Base-by-base conservation (phyloP, 1,284 basidiomycete species). In the Irpex sp. region DNA sequence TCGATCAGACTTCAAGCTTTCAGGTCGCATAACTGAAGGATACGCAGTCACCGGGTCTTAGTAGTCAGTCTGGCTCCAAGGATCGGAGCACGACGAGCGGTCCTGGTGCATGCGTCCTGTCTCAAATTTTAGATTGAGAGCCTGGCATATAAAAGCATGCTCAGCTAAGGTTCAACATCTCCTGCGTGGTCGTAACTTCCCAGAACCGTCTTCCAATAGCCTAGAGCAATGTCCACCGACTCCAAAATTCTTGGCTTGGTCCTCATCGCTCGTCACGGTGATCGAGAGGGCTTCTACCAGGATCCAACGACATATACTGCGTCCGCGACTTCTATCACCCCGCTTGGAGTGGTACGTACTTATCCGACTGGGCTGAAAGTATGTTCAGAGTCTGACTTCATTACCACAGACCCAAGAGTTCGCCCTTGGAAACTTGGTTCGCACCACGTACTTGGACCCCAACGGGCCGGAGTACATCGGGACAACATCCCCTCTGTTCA, bases 251-350 rank as follows among this genome's bases (percentile, higher is more conserved):
- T 77, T 7, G 79, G 78, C 6, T 71, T 77, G n/a, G 73, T 81
- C 47, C 65, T 80, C 57, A 68, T 81, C 57, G 76, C 77, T 19
- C 74, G 80, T 10, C 80, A 82, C 58, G 80, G 80, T 56, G 80
- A 82, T 62, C 72, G 78, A 14, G 68, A 74, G 57, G 77, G 71
- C 14, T 76, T 74, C 67, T 76, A 73, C 66, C 74, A 75, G 60
- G 69, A 71, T 59, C 71, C 72, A 19, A 58, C 66, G 48, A 67
- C 69, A 28, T 80, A 81, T 68, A 69, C 73, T 12, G 74, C 78
- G 0, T 69, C 73, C 5, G 65, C 74, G 33, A 81, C 79, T 19
- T 70, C 72, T 45, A 74, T 79, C 63, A 80, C 77, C 1, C 70
- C 77, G 0, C 70, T 79, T 0, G 78, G 77, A 7, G 73, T 74